Percentiles rank a stretch among this genome's conserved stretches.
phyloP scores from a whole-genome alignment of 1,284 basidiomycete species.

The Moesziomyces globuligerus region DNA sequence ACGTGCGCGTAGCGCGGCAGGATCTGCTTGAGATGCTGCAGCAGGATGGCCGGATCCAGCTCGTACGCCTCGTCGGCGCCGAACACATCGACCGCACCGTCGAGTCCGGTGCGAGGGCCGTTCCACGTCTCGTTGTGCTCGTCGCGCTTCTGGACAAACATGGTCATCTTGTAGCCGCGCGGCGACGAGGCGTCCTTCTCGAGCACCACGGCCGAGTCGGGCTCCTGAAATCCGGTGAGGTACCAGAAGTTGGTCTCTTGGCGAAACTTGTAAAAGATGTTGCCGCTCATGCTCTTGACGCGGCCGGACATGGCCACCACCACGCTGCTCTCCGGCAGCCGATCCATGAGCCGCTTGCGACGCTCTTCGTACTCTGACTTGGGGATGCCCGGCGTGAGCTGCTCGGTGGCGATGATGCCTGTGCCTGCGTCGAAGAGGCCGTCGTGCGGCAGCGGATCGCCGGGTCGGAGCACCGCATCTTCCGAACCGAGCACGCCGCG shows the following conservation, averaged over 20 bases:
- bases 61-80: constrained; percentile 61
- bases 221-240: constrained; percentile 83
- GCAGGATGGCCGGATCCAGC: constrained; percentile 54
- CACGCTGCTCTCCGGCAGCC: constrained; percentile 78
- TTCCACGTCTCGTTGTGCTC: constrained; percentile 88
- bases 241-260: constrained; percentile 71
- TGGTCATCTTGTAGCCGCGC: constrained; percentile 84
- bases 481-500: constrained; percentile 57
- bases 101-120: constrained; percentile 74
- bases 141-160: constrained; percentile 83
- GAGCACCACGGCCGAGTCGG: constrained; percentile 82
- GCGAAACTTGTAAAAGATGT: constrained; percentile 76
- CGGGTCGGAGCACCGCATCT: constrained; percentile 31
- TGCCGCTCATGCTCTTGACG: constrained; percentile 78
- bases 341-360: constrained; percentile 78
- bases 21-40: constrained; percentile 51
- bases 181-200: constrained; percentile 68
- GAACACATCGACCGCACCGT: constrained; percentile 62
- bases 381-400: constrained; percentile 87
- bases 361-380: constrained; percentile 84
- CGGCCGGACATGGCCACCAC: constrained; percentile 84
- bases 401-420: constrained; percentile 65
- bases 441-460: constrained; percentile 8
- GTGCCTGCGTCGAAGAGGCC: constrained; percentile 25
- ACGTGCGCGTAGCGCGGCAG: constrained; percentile 54